Evolutionary conservation across 2,329 filamentous ascomycete genomes (phyloP).

Genomic region (Calonectria pauciramosa): DNA sequence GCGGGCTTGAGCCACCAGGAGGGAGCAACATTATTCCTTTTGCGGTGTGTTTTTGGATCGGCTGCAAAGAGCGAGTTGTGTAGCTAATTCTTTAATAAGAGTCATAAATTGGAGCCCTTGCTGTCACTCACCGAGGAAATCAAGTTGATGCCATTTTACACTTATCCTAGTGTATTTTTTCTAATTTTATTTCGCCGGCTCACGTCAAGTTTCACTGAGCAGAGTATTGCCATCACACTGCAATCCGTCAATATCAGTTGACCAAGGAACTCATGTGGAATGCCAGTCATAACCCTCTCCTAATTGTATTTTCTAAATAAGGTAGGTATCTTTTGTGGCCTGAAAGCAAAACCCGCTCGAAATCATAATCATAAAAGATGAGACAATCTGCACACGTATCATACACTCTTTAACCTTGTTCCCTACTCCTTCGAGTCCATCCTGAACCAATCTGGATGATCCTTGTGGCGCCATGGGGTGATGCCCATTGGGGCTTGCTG

Average conservation of each 20-base stretch:
- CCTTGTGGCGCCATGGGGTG: slow-evolving; percentile 69
- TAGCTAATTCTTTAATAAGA: background rate
- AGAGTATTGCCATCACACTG: background rate
- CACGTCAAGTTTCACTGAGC: background rate
- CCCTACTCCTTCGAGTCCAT: slow-evolving; percentile 45
- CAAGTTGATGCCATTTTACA: background rate
- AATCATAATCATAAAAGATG: slow-evolving; percentile 21
- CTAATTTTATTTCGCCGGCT: background rate
- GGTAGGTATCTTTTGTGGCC: background rate
- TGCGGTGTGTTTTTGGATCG: background rate
- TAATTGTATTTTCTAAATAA: background rate
- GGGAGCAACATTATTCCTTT: slow-evolving; percentile 22
- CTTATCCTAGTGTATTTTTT: background rate
- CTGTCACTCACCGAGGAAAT: background rate
- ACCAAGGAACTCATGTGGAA: background rate
- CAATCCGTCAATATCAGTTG: background rate
- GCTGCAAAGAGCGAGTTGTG: background rate
- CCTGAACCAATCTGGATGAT: slow-evolving; percentile 71
- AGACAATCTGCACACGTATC: slow-evolving; percentile 8
- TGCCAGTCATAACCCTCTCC: background rate
- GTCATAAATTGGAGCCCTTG: background rate
- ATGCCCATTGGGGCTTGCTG: slow-evolving; percentile 69
- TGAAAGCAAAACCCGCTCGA: slow-evolving; percentile 8
- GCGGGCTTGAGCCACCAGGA: background rate
- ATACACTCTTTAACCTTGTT: background rate